phyloP scores from a whole-genome alignment of 2,329 filamentous ascomycete species.

The Esteya vermicola region DNA sequence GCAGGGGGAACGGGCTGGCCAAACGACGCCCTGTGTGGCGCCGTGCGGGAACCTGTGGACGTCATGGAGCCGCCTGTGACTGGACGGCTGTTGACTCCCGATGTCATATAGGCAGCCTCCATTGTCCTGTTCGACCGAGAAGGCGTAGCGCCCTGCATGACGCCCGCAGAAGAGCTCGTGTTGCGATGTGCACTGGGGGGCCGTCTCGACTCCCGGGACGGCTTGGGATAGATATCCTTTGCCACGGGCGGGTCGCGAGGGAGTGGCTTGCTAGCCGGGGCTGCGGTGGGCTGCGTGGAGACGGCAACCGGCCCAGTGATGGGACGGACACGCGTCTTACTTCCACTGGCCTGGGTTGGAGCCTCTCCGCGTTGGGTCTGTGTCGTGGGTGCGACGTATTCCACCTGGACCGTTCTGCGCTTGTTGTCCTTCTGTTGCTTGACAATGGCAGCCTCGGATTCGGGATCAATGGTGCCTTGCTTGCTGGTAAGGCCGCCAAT shows the following conservation, averaged over 20 bases:
- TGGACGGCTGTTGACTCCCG: slow-evolving; percentile 43
- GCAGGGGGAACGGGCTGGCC: slow-evolving; percentile 78
- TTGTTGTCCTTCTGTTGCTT: slow-evolving; percentile 75
- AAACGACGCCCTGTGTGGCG: slow-evolving; percentile 53
- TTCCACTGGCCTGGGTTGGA: slow-evolving; percentile 12
- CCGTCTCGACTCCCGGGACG: slow-evolving; percentile 21
- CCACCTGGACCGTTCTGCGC: slow-evolving; percentile 87
- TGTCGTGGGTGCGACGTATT: slow-evolving; percentile 87
- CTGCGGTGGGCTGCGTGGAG: slow-evolving; percentile 10
- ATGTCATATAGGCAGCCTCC: slow-evolving; percentile 37
- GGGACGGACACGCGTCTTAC: slow-evolving; percentile 38
- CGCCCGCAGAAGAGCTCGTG: slow-evolving; percentile 25
- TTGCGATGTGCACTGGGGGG: slow-evolving; percentile 35
- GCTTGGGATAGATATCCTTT: slow-evolving; percentile 27
- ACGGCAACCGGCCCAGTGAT: slow-evolving; percentile 38
- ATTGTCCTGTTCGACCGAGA: slow-evolving; percentile 26
- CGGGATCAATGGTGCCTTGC: slow-evolving; percentile 58
- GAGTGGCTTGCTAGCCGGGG: slow-evolving; percentile 41
- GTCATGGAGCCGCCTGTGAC: slow-evolving; percentile 72
- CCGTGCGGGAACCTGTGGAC: slow-evolving; percentile 52
- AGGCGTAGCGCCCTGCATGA: slow-evolving; percentile 18
- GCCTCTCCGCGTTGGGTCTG: slow-evolving; percentile 57
- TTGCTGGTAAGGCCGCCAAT: slow-evolving; percentile 57
- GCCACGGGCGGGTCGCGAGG: slow-evolving; percentile 40
- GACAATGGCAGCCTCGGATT: slow-evolving; percentile 37